phyloP scores from a whole-genome alignment of 106 monocot genomes.

The Chionographis japonica region DNA sequence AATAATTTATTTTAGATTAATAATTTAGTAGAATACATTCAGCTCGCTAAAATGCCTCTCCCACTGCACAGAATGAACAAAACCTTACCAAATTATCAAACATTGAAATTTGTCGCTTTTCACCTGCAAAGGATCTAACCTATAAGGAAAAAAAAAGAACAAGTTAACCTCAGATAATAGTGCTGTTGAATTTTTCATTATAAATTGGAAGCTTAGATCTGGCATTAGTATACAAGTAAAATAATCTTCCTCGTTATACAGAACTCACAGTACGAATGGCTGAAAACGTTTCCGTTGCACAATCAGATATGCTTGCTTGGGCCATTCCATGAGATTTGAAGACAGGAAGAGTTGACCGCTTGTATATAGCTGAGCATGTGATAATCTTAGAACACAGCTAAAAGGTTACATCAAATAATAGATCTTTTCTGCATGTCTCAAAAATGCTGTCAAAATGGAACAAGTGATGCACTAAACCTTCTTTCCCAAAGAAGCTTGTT shows the following conservation, averaged over 20 bases:
- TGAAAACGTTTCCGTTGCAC: slow-evolving; percentile 95
- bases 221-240: no score
- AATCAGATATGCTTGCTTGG: slow-evolving; percentile 91
- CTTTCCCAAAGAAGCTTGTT: no score
- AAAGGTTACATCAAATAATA: slow-evolving; percentile 6
- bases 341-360: slow-evolving; percentile 83
- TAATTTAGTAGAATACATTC: no score
- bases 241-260: no score
- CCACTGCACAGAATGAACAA: not conserved
- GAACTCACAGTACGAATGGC: slow-evolving; percentile 88
- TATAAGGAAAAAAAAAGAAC: slow-evolving; percentile 17
- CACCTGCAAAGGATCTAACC: slow-evolving; percentile 97
- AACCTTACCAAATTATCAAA: slow-evolving; percentile 78
- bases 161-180: not conserved
- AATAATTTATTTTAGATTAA: no score
- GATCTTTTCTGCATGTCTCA: not conserved
- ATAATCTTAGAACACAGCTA: slow-evolving; percentile 1
- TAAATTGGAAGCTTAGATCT: not conserved
- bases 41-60: not conserved
- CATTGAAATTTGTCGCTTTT: slow-evolving; percentile 81
- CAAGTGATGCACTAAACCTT: not conserved
- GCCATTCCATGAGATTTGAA: slow-evolving; percentile 84
- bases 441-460: not conserved
- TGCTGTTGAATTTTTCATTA: not conserved
- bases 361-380: slow-evolving; percentile 68